Evolutionary conservation across 768 basidiomycete species (phyloP).

Genomic region (Leccinum pellstonianum): DNA sequence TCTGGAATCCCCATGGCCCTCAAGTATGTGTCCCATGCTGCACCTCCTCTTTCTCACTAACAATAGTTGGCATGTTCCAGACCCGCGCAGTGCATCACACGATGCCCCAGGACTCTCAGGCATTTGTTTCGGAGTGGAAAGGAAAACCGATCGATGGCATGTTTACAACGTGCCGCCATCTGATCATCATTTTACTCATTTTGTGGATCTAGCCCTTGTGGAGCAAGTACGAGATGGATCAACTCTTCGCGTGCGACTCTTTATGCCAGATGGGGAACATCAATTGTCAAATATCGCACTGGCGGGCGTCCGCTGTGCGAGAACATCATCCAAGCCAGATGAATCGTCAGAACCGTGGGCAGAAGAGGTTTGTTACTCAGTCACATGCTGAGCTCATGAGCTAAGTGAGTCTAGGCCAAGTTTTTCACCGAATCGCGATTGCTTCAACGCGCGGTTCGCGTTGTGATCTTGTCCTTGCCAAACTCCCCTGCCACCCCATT

Average conservation of each 20-base stretch:
- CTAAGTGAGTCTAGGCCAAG: conserved; percentile 61
- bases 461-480: conserved; percentile 78
- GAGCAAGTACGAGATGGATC: conserved; percentile 94
- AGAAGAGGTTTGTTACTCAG: conserved; percentile 68
- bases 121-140: conserved; percentile 89
- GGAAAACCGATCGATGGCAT: conserved; percentile 86
- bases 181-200: conserved; percentile 7
- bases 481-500: conserved; percentile 79
- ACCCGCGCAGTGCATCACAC: conserved; percentile 72
- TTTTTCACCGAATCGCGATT: conserved; percentile 91
- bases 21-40: conserved; percentile 41
- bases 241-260: conserved; percentile 81
- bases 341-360: conserved; percentile 81
- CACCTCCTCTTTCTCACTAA: not conserved
- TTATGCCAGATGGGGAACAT: conserved; percentile 87
- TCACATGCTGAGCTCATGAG: not conserved
- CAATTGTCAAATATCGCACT: conserved; percentile 85
- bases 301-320: conserved; percentile 78
- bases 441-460: conserved; percentile 74
- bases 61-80: conserved; percentile 36
- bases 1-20: conserved; percentile 84
- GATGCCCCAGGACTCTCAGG: conserved; percentile 89
- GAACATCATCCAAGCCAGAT: conserved; percentile 66
- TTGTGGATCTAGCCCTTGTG: conserved; percentile 63
- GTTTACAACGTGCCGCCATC: conserved; percentile 5